Base-by-base conservation (phyloP, 108 stramenopile genomes). In the Cyclotella kingstonii region DNA sequence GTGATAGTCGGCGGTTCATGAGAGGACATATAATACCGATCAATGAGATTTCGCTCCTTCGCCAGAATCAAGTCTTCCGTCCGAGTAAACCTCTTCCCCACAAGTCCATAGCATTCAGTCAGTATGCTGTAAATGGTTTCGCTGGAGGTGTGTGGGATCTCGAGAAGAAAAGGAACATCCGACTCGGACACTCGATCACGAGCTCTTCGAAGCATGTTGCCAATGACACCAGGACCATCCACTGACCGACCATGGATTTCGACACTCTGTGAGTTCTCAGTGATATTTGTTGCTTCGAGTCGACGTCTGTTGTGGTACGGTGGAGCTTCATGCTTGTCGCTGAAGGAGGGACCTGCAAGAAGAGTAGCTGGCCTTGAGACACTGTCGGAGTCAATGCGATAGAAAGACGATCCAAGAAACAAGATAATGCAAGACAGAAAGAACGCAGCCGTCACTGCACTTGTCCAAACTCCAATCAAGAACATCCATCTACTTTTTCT, bases 121-220 rank as follows among this genome's bases (percentile, higher is more conserved):
- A 71, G 30, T 21, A 71, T 63, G 28, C 63, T 63, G 55, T 71
- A 71, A 5, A 71, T 40, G 0, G 40, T 54, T 14, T 71, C 70
- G 34, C 43, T 41, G 39, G 38, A 12, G 22, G 57, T 63, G 61
- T 56, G 28, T 14, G 60, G 69, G 1, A 58, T 5, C n/a, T 60
- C 56, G 25, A 70, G 60, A 9, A 70, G 31, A 29, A 70, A 70
- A 0, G 69, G 69, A 0, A 70, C 60, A 39, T 70, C 69, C 18
- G 44, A 12, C 12, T 60, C 52, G 36, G 43, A 45, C 7, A 70
- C 69, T 5, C 42, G 43, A 31, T 70, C 69, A 17, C 53, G 51
- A 31, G 69, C 69, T 0, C 69, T 60, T 2, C 69, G 69, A 31
- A 70, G 50, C 40, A 55, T 46, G 52, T 61, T 61, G 52, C 61